phyloP scores from a whole-genome alignment of 2,329 filamentous ascomycete species.

The Apiospora arundinis region DNA sequence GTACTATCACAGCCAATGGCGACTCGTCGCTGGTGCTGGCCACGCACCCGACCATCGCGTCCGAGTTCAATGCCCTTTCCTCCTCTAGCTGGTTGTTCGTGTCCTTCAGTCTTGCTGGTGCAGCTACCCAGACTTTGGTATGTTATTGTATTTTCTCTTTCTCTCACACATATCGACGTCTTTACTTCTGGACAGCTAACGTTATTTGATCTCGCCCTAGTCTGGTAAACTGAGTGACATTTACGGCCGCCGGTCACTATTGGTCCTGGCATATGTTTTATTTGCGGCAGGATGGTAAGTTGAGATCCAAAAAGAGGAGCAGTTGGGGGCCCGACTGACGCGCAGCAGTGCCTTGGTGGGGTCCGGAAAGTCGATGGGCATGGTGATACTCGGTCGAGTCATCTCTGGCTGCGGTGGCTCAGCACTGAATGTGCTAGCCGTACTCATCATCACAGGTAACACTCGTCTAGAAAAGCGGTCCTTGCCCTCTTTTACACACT shows the following conservation, averaged over 20 bases:
- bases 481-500: too few relatives aligned
- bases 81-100: slow-evolving; percentile 24
- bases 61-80: slow-evolving; percentile 22
- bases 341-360: slow-evolving; percentile 42
- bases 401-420: slow-evolving; percentile 59
- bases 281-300: slow-evolving; percentile 57
- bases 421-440: slow-evolving; percentile 57
- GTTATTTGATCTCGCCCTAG: slow-evolving; percentile 29
- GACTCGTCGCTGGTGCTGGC: slow-evolving; percentile 24
- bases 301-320: background rate
- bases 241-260: slow-evolving; percentile 59
- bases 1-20: slow-evolving; percentile 20
- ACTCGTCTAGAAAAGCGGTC: too few relatives aligned
- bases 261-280: slow-evolving; percentile 56
- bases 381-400: slow-evolving; percentile 56
- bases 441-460: slow-evolving; percentile 58
- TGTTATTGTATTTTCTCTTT: background rate
- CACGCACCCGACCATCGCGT: slow-evolving; percentile 24
- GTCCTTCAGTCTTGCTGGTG: slow-evolving; percentile 21
- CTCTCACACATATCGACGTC: too few relatives aligned
- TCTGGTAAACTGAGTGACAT: slow-evolving; percentile 64
- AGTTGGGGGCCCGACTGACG: background rate
- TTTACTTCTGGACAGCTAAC: background rate
- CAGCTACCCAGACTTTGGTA: slow-evolving; percentile 22
- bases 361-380: slow-evolving; percentile 51